Evolutionary conservation across 176 grass and related monocot genomes (phyloP).

Genomic region (Oryza glaberrima): DNA sequence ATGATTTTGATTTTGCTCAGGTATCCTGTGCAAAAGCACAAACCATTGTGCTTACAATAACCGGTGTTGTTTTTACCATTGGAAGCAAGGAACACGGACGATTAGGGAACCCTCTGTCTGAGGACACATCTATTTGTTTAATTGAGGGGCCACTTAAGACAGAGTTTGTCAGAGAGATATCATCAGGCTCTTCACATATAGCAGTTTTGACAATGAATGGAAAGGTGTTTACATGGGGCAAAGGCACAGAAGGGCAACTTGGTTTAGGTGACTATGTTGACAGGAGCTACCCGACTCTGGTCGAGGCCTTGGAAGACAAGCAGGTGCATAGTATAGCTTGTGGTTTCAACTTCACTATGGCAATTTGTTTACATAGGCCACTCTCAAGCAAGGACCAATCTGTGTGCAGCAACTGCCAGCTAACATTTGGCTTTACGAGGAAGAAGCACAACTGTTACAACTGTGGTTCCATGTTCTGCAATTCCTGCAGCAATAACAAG

Average conservation of each 20-base stretch:
- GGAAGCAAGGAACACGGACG: constrained; percentile 68
- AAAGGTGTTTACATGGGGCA: constrained; percentile 93
- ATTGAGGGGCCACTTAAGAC: constrained; percentile 89
- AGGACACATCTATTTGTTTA: constrained; percentile 61
- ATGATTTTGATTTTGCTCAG: constrained; percentile 85
- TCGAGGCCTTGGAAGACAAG: constrained; percentile 74
- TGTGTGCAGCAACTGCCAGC: constrained; percentile 68
- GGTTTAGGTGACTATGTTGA: constrained; percentile 84
- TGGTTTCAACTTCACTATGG: constrained; percentile 74
- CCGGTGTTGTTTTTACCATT: constrained; percentile 84
- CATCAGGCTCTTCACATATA: constrained; percentile 71
- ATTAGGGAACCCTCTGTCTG: constrained; percentile 55
- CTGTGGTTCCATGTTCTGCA: constrained; percentile 88
- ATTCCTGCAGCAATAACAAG: constrained; percentile 89
- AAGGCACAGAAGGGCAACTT: constrained; percentile 82
- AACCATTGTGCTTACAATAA: constrained; percentile 74
- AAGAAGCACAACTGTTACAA: constrained; percentile 97
- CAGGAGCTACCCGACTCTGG: constrained; percentile 67
- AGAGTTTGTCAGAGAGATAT: constrained; percentile 89
- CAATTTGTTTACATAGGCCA: constrained; percentile 71
- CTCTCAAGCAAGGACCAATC: constrained; percentile 82
- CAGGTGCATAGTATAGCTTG: constrained; percentile 76
- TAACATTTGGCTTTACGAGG: constrained; percentile 73
- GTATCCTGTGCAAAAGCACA: constrained; percentile 72
- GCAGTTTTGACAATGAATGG: constrained; percentile 75